Conservation (phyloP, 1,284 basidiomycete genomes). For the Pulveroboletus ridleyi region DNA sequence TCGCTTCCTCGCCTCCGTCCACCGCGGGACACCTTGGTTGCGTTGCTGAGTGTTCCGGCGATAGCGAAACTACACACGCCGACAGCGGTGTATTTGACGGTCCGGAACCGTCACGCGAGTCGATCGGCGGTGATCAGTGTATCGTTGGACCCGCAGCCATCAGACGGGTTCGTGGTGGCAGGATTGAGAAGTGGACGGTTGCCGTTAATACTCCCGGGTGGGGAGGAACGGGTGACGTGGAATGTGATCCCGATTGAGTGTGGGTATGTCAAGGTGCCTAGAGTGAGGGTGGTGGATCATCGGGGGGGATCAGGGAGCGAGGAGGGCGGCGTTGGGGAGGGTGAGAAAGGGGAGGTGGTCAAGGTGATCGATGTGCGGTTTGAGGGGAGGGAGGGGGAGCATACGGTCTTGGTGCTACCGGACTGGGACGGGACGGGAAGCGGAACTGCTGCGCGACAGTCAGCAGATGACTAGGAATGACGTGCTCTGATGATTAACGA, state of each 20-base stretch:
- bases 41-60: conserved; percentile 67
- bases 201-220: conserved; percentile 72
- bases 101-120: conserved; percentile 69
- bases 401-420: conserved; percentile 29
- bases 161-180: conserved; percentile 72
- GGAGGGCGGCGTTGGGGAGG: conserved; percentile 40
- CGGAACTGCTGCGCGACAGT: too few relatives aligned
- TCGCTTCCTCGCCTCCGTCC: conserved; percentile 63
- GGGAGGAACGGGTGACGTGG: conserved; percentile 70
- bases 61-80: conserved; percentile 68
- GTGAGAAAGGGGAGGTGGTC: conserved; percentile 51
- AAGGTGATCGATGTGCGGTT: conserved; percentile 59
- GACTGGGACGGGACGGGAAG: too few relatives aligned
- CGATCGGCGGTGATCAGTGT: conserved; percentile 72
- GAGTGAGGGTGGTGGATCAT: conserved; percentile 63
- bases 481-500: too few relatives aligned
- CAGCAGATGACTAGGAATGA: too few relatives aligned
- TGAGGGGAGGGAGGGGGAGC: conserved; percentile 36
- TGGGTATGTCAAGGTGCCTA: conserved; percentile 65
- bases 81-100: conserved; percentile 55
- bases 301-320: conserved; percentile 43
- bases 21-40: conserved; percentile 65
- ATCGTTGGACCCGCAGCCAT: conserved; percentile 64
- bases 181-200: conserved; percentile 70
- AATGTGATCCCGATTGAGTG: conserved; percentile 75